Conservation (phyloP, 129 eudicot species). For the Chrysanthemum seticuspe region DNA sequence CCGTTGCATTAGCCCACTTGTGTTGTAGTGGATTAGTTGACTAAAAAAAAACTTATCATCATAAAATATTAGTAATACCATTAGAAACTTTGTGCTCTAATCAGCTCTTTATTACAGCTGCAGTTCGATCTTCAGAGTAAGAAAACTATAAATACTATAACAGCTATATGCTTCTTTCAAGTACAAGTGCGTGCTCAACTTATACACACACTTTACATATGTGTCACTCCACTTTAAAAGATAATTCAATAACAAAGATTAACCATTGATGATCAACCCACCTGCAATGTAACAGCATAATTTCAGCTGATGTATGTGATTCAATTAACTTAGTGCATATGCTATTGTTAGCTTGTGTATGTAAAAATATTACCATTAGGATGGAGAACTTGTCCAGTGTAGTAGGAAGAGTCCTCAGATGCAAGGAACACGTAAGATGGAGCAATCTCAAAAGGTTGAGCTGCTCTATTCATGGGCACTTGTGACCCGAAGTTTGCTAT, state of each 20-base stretch:
- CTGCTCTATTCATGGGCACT: conserved; percentile 71
- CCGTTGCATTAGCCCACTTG: too few species aligned
- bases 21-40: too few species aligned
- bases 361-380: conserved; percentile 52
- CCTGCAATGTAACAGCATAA: neutral
- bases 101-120: neutral
- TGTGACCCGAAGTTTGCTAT: conserved; percentile 39
- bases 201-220: neutral
- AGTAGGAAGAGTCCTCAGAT: conserved; percentile 56
- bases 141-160: too few species aligned
- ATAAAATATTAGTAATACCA: neutral
- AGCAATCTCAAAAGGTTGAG: conserved; percentile 72
- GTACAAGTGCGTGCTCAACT: neutral
- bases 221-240: neutral
- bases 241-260: neutral
- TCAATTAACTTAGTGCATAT: neutral
- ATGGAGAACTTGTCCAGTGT: conserved; percentile 69
- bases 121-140: too few species aligned
- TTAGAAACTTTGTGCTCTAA: neutral
- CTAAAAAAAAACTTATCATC: neutral
- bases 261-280: conserved; percentile 7
- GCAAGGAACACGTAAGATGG: conserved; percentile 73
- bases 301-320: neutral
- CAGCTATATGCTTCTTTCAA: neutral
- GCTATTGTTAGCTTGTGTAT: neutral